Evolutionary conservation across 1,139 yeast genomes (phyloP).

Genomic region (Scheffersomyces cryptocercus): DNA sequence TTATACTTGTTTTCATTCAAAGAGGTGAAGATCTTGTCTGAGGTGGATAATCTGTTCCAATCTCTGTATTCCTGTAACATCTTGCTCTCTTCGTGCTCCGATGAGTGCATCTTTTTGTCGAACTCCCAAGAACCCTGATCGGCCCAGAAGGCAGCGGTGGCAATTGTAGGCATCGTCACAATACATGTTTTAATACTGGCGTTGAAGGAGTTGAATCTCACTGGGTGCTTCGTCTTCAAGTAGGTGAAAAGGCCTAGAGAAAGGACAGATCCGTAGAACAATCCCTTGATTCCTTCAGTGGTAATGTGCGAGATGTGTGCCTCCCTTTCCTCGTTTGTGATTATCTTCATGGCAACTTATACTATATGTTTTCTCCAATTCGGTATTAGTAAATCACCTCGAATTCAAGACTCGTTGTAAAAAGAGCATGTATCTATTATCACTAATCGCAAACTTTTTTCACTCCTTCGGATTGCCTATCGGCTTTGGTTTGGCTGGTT

Average conservation of each 20-base stretch:
- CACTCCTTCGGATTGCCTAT: neutral
- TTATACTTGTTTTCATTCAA: slow-evolving; percentile 68
- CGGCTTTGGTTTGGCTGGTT: neutral
- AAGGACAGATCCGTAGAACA: slow-evolving; percentile 36
- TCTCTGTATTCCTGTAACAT: slow-evolving; percentile 21
- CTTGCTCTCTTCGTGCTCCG: slow-evolving; percentile 28
- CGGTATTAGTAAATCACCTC: too few species aligned
- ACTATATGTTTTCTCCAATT: too few species aligned
- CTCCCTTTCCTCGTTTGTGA: slow-evolving; percentile 40
- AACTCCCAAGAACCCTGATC: slow-evolving; percentile 53
- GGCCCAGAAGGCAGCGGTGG: slow-evolving; percentile 43
- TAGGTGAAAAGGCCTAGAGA: slow-evolving; percentile 37
- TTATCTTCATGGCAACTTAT: slow-evolving; percentile 34
- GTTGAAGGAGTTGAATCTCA: slow-evolving; percentile 34
- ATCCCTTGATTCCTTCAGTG: slow-evolving; percentile 43
- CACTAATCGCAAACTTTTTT: too few species aligned
- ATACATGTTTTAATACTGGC: slow-evolving; percentile 43
- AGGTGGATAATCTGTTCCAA: slow-evolving; percentile 18
- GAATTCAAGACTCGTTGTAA: too few species aligned
- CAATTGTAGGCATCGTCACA: slow-evolving; percentile 43
- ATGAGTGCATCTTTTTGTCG: slow-evolving; percentile 40
- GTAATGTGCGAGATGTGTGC: slow-evolving; percentile 42
- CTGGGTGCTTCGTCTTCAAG: slow-evolving; percentile 36
- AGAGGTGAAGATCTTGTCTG: slow-evolving; percentile 34
- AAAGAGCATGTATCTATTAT: too few species aligned